A percentile compares a stretch with the other conserved stretches of the same genome.
Conservation (phyloP, 345 rosid species). For the Linum tenue region DNA sequence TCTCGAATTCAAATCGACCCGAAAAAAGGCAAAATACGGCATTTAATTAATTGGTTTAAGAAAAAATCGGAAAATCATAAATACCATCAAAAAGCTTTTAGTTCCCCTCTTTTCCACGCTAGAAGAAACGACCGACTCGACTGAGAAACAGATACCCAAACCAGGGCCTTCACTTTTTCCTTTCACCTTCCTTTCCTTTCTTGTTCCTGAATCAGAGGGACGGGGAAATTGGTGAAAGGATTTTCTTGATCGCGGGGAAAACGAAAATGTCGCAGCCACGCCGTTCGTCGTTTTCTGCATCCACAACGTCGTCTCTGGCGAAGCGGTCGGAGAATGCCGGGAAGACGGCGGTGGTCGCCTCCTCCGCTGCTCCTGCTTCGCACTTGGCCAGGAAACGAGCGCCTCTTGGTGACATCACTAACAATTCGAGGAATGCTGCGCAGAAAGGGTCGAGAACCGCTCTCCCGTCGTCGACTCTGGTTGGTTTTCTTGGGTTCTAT, state of each 20-base stretch:
- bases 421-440: slow-evolving; percentile 33
- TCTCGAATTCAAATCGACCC: background rate
- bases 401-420: slow-evolving; percentile 65
- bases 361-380: slow-evolving; percentile 8
- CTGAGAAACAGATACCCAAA: too few species aligned
- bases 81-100: background rate
- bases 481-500: slow-evolving; percentile 18
- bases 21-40: background rate
- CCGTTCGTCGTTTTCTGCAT: slow-evolving; percentile 36
- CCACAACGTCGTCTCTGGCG: slow-evolving; percentile 41
- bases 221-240: background rate
- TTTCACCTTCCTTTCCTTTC: background rate
- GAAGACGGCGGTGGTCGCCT: slow-evolving; percentile 22
- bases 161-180: background rate
- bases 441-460: slow-evolving; percentile 30
- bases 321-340: slow-evolving; percentile 41
- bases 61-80: background rate
- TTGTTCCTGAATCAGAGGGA: background rate
- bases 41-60: background rate
- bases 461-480: slow-evolving; percentile 43
- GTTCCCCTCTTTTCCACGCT: background rate
- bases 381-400: slow-evolving; percentile 58
- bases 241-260: background rate
- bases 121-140: too few species aligned
- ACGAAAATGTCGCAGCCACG: slow-evolving; percentile 22